phyloP scores from a whole-genome alignment of 2,329 filamentous ascomycete genomes.

The Tolypocladium ovalisporum region DNA sequence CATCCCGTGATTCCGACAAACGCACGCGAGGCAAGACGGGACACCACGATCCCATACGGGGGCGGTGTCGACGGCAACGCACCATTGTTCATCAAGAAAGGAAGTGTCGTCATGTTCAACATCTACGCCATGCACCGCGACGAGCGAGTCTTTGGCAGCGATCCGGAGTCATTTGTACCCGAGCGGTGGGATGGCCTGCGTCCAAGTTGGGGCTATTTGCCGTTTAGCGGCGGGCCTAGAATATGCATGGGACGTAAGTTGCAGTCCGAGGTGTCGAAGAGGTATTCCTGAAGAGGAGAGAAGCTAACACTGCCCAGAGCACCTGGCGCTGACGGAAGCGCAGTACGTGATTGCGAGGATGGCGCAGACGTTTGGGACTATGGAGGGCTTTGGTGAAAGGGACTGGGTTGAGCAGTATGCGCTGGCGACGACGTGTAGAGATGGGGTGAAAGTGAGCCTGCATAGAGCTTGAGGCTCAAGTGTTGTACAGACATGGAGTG shows the following conservation, averaged over 20 bases:
- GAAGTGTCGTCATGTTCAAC: slow-evolving; percentile 31
- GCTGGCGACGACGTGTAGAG: slow-evolving; percentile 21
- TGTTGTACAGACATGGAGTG: background rate
- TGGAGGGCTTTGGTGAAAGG: slow-evolving; percentile 15
- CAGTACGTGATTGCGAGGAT: slow-evolving; percentile 23
- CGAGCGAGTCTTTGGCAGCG: slow-evolving; percentile 22
- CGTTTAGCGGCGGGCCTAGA: slow-evolving; percentile 34
- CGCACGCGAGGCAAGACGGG: slow-evolving; percentile 20
- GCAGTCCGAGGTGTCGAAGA: rapidly evolving
- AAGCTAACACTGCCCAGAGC: slow-evolving; percentile 15
- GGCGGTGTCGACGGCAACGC: slow-evolving; percentile 36
- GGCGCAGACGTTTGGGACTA: slow-evolving; percentile 18
- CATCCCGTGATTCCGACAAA: slow-evolving; percentile 41
- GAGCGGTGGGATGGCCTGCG: slow-evolving; percentile 28
- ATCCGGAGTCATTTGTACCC: slow-evolving; percentile 26
- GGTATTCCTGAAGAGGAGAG: background rate
- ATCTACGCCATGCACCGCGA: slow-evolving; percentile 30
- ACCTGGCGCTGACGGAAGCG: slow-evolving; percentile 22
- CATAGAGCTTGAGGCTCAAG: background rate
- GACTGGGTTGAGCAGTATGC: slow-evolving; percentile 24
- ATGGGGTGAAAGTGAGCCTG: slow-evolving; percentile 14
- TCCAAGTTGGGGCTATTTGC: slow-evolving; percentile 31
- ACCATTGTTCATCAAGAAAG: slow-evolving; percentile 38
- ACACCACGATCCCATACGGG: slow-evolving; percentile 39
- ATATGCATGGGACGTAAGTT: slow-evolving; percentile 32